Percentiles rank a stretch among this genome's conserved stretches.
These are phyloP conservation scores for Butyriboletus loyo DNA, from an alignment of 768 basidiomycete genomes.

Conservation along the genomic window DNA sequence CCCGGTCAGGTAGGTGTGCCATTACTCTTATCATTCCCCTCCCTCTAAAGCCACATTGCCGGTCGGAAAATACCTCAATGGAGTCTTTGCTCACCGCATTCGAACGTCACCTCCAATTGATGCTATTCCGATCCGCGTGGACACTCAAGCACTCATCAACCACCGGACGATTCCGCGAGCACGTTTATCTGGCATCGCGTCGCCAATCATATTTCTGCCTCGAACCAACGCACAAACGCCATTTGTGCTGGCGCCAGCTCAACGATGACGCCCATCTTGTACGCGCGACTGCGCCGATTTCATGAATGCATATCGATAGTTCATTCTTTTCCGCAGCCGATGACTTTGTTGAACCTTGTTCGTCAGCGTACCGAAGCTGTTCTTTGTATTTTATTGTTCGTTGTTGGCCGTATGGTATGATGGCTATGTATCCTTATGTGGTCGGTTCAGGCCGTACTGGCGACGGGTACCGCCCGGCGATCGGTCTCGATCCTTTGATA, in stretches of 20 bases:
- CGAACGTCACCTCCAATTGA: neutral
- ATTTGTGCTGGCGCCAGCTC: conserved; percentile 8
- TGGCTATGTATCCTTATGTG: conserved; percentile 9
- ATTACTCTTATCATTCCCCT: neutral
- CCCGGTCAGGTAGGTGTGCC: neutral
- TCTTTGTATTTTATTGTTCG: neutral
- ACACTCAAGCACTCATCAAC: neutral
- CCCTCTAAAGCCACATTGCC: conserved; percentile 16
- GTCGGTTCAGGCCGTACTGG: conserved; percentile 3
- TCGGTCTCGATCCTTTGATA: conserved; percentile 17
- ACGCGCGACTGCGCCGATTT: conserved; percentile 15
- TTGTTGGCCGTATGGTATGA: neutral
- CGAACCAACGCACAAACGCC: conserved; percentile 1
- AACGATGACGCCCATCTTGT: conserved; percentile 19
- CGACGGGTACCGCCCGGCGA: conserved; percentile 9
- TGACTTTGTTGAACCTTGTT: neutral
- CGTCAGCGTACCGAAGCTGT: neutral
- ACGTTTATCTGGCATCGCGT: neutral
- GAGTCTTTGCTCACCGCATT: neutral
- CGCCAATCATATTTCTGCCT: neutral
- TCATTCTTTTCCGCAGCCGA: conserved; percentile 1
- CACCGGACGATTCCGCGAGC: conserved; percentile 1
- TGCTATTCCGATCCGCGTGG: conserved; percentile 8
- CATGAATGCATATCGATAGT: conserved; percentile 5
- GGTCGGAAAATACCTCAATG: neutral